A percentile compares a stretch with the other conserved stretches of the same genome.
Evolutionary conservation across 1,284 basidiomycete species (phyloP).

Genomic region (Microbotryum lychnidis-dioicae): DNA sequence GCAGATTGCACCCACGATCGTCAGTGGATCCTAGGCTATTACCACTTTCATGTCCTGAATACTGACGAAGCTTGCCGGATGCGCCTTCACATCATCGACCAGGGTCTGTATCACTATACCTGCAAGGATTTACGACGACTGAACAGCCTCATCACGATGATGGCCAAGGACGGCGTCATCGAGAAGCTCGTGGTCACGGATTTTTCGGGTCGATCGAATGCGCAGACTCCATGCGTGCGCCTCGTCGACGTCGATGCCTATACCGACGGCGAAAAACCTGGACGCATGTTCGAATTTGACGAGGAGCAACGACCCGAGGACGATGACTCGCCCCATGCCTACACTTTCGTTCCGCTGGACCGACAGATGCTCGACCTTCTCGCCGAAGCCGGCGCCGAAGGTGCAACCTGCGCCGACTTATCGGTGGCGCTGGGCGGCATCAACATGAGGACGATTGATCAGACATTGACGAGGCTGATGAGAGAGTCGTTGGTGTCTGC

Average conservation of each 20-base stretch:
- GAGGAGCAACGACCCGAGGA: constrained; percentile 8
- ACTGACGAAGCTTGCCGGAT: not conserved
- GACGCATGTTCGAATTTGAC: not conserved
- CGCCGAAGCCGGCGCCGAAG: constrained; percentile 54
- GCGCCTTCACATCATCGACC: not conserved
- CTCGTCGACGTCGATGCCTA: not conserved
- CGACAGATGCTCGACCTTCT: constrained; percentile 64
- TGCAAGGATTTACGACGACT: constrained; percentile 68
- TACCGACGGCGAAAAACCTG: not conserved
- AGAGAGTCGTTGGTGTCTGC: constrained; percentile 52
- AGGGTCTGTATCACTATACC: constrained; percentile 38
- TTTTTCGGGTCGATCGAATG: not conserved
- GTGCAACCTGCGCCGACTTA: constrained; percentile 64
- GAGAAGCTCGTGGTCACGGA: constrained; percentile 50
- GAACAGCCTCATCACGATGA: constrained; percentile 57
- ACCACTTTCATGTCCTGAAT: too few relatives aligned
- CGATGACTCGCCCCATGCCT: constrained; percentile 10
- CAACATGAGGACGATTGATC: constrained; percentile 66
- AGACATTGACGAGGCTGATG: constrained; percentile 60
- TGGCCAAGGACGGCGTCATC: constrained; percentile 59
- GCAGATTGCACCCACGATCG: constrained; percentile 34
- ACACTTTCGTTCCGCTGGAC: constrained; percentile 53
- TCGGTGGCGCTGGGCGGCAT: constrained; percentile 56
- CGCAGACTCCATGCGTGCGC: not conserved
- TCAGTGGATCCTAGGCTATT: constrained; percentile 1